Evolutionary conservation across 2,329 filamentous ascomycete species (phyloP), one percentile per base, ranked within the genome.

Genomic region (Trematosphaeria pertusa): DNA sequence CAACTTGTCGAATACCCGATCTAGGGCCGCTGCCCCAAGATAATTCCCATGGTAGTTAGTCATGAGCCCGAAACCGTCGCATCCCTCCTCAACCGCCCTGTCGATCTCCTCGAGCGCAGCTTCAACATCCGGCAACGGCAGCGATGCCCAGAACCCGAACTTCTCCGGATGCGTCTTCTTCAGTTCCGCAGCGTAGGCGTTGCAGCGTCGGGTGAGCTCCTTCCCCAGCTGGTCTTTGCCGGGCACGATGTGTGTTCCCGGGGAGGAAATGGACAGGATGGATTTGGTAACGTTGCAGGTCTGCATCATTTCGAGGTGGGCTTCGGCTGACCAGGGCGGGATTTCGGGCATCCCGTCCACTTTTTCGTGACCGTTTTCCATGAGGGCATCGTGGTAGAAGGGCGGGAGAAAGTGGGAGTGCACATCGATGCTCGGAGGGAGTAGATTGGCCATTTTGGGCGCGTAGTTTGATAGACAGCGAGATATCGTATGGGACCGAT

Each of bases 21-120:
- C 73, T 20, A 83, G 71, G 1, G 51, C 55, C 0, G 64, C 48
- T 48, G 80, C 74, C 3, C 81, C 81, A 0, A 82, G 62, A 55
- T 84, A 84, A 10, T 73, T 54, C 5, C 81, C 81, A 36, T 81
- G 75, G 18, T 73, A 73, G 47, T 84, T 84, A 1, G 81, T 80
- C 57, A 80, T 52, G 4, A 84, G 56, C 0, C 73, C 73, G 37
- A 83, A 75, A 1, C 81, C 81, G 49, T 82, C 79, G 0, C 76
- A 77, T 5, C 76, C 72, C 21, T 77, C 69, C 8, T 68, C 62
- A 2, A 75, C 61, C 1, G 72, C 73, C 2, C 64, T 61, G 0
- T 73, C 70, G 21, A 84, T 79, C 53, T 84, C 81, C 3, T 58
- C 52, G 5, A 84, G 58, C 5, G 74, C 69, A 3, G 73, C 74